phyloP scores from a whole-genome alignment of 2,329 filamentous ascomycete genomes.

The Trichothecium roseum region DNA sequence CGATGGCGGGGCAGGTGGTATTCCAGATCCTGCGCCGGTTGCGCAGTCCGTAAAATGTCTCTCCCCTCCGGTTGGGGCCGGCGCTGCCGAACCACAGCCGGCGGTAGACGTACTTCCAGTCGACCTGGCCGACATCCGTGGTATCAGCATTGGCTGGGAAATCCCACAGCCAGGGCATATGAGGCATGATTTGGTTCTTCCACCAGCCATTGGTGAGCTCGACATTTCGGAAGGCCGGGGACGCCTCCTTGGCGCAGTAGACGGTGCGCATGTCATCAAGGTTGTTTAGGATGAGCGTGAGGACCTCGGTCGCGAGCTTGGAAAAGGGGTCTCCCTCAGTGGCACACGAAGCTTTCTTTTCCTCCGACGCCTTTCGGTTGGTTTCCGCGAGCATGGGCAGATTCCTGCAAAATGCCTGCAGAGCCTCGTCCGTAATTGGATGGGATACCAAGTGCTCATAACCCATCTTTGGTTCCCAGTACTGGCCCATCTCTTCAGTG shows the following conservation, averaged over 20 bases:
- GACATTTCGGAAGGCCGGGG: not conserved
- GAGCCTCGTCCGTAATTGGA: not conserved
- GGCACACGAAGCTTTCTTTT: not conserved
- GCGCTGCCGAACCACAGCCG: not conserved
- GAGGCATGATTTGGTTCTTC: not conserved
- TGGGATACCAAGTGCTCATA: not conserved
- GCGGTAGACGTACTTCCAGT: slow-evolving; percentile 1
- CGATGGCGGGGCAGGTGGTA: not conserved
- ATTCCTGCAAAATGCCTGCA: not conserved
- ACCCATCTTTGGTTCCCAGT: not conserved
- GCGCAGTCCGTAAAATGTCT: not conserved
- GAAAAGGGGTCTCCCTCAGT: not conserved
- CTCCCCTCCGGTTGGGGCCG: not conserved
- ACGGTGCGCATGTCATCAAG: not conserved
- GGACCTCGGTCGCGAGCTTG: not conserved
- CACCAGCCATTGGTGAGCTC: not conserved
- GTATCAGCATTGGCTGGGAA: not conserved
- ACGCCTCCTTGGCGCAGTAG: not conserved
- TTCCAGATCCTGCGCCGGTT: slow-evolving; percentile 1
- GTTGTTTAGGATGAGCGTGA: not conserved
- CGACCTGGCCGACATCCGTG: not conserved
- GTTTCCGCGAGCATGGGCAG: not conserved
- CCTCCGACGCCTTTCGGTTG: too few species aligned
- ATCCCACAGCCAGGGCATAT: slow-evolving; percentile 2
- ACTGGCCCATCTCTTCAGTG: not conserved